Base-by-base conservation (phyloP, 352 stramenopile genomes). In the Ophiocytium majus region DNA sequence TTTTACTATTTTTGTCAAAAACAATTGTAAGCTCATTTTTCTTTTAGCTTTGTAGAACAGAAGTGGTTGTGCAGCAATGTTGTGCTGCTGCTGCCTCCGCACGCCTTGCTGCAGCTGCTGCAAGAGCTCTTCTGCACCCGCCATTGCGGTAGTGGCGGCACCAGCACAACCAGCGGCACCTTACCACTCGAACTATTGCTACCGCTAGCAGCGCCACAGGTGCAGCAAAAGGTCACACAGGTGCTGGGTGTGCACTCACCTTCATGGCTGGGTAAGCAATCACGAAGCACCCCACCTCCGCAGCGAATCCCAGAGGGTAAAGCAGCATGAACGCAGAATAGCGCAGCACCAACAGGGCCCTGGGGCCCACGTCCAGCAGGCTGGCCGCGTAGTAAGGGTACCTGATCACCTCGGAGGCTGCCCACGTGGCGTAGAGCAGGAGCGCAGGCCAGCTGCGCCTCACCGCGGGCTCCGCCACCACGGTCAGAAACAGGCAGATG, bases 311-410 rank as follows among this genome's bases (percentile, higher is more conserved):
- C 50, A 88, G 34, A 32, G 84, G 84, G 37, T 88, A 88, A n/a
- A 88, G 84, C 79, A 88, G 19, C n/a, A 88, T 82, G 33, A 88
- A 88, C 14, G 84, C 84, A 34, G 79, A 76, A 66, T 88, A 88
- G 9, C 84, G 79, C 32, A 88, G 84, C 80, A 74, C 86, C 9
- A 86, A 80, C 43, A 88, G 35, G 23, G 43, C 57, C 32, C 43
- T 0, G 31, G 84, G 84, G 63, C 84, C 86, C 32, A 74, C 32
- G 31, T 82, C 80, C 66, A 76, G 34, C 32, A 85, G 78, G 71
- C 23, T 80, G 31, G 83, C n/a, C 31, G 84, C 78, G 14, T 88
- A 88, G 71, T 84, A 88, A 10, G 84, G 84, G 50, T 85, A 88
- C 31, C 84, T 82, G n/a, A 88, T 86, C 19, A 88, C 19, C 84